Base-by-base conservation (phyloP, 176 grass and related monocot genomes). In the Ensete ventricosum region DNA sequence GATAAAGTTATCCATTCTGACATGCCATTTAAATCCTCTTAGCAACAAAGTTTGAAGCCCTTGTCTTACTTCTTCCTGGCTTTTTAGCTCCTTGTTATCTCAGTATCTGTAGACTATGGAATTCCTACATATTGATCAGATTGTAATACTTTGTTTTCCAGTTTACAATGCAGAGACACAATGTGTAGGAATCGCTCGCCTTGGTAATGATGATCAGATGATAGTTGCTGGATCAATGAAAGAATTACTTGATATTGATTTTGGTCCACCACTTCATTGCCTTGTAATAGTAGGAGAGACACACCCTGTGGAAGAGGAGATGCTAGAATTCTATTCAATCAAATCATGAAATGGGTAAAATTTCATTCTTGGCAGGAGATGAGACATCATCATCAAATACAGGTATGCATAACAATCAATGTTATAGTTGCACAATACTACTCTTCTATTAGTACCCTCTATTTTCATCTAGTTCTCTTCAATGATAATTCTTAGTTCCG, bases 211-310 rank as follows among this genome's bases (percentile, higher is more conserved):
- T 66, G 89, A 92, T 70, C 88, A 99, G 70, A 94, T 83, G 87
- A 91, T 99, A 51, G 88, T 99, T 62, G 63, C 86, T 50, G 90
- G 86, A 10, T 78, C 90, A 14, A 99, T 99, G 86, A 84, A 84
- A 75, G 71, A 76, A 67, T 77, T 99, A 74, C 82, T 83, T 3
- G 55, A 80, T 54, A 75, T 99, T 84, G 90, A 99, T 87, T 99
- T 99, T 69, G 95, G 95, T 10, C 43, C 76, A 34, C 95, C 95
- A 14, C 90, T 99, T 86, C 95, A 94, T 74, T 99, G 95, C 76
- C 78, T 99, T 43, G 85, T 99, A 52, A 88, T 99, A 83, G 88
- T 82, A 62, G 95, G 95, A 69, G 82, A 94, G 53, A 91, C 83
- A 74, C 88, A 94, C 82, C 90, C 90, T 53, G 63, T 99, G 81